These are phyloP conservation scores for Vigna trinervia DNA, from an alignment of 306 rosid species.

Conservation along the genomic window DNA sequence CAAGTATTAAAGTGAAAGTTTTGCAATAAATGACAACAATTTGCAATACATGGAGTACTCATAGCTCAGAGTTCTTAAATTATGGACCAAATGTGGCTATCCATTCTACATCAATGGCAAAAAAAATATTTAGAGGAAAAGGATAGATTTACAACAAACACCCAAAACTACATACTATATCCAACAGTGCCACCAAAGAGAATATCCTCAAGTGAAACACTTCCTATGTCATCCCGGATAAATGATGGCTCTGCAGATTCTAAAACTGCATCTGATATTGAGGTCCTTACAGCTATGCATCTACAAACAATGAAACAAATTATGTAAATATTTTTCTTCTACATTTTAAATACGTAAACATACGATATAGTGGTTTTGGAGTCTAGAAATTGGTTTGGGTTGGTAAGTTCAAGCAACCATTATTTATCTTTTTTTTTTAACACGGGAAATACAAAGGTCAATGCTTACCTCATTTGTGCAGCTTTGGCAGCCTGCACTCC, in stretches of 20 bases:
- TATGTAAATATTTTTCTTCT: constrained; percentile 11
- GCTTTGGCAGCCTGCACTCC: constrained; percentile 98
- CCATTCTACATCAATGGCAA: constrained; percentile 59
- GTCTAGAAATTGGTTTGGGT: constrained; percentile 19
- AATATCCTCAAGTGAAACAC: constrained; percentile 84
- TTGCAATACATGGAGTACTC: constrained; percentile 50
- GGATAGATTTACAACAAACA: constrained; percentile 56
- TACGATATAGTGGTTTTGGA: not conserved
- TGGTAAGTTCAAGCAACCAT: constrained; percentile 27
- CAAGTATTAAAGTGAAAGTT: constrained; percentile 42
- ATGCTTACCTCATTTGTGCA: constrained; percentile 87
- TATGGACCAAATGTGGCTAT: constrained; percentile 51
- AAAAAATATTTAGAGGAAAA: constrained; percentile 53
- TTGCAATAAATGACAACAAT: constrained; percentile 39
- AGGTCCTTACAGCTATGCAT: constrained; percentile 90
- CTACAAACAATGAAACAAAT: constrained; percentile 56
- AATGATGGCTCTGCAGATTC: constrained; percentile 73
- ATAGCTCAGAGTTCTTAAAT: constrained; percentile 48
- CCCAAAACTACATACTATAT: constrained; percentile 90
- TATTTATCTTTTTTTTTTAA: constrained; percentile 8
- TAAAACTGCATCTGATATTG: constrained; percentile 77
- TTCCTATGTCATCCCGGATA: constrained; percentile 86
- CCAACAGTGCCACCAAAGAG: constrained; percentile 82
- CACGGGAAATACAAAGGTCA: not conserved
- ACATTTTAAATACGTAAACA: constrained; percentile 23